Conservation (phyloP, 208 protist species). For the Leishmania aethiopica region DNA sequence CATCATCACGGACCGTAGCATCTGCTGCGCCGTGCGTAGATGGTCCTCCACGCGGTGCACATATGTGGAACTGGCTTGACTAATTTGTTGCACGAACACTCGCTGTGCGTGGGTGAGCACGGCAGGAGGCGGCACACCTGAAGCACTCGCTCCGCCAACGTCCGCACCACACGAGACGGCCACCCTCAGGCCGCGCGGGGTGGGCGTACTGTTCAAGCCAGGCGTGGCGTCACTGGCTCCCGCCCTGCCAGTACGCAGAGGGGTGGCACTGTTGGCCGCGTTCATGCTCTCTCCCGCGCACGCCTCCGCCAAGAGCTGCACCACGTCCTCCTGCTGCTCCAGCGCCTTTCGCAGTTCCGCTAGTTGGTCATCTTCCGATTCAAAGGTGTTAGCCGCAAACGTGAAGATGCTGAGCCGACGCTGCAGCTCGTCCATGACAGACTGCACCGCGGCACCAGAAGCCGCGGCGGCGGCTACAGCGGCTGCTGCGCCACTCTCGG, state of each 20-base stretch:
- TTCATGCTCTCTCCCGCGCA: slow-evolving; percentile 1
- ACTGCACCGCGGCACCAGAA: slow-evolving; percentile 28
- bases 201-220: slow-evolving; percentile 30
- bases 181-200: neutral
- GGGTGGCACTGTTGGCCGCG: slow-evolving; percentile 13
- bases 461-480: slow-evolving; percentile 5
- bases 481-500: neutral
- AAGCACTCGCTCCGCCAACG: neutral
- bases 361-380: slow-evolving; percentile 41
- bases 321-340: slow-evolving; percentile 31
- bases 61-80: slow-evolving; percentile 43
- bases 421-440: slow-evolving; percentile 46
- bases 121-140: neutral
- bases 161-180: neutral
- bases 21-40: slow-evolving; percentile 38
- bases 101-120: slow-evolving; percentile 21
- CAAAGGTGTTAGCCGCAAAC: slow-evolving; percentile 35
- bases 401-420: slow-evolving; percentile 37
- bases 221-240: neutral
- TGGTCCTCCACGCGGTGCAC: slow-evolving; percentile 53
- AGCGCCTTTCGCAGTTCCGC: slow-evolving; percentile 31
- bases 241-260: slow-evolving; percentile 8
- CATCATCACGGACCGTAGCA: slow-evolving; percentile 35
- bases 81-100: slow-evolving; percentile 40
- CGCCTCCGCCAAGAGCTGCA: slow-evolving; percentile 26